Evolutionary conservation across 1,284 basidiomycete species (phyloP).

Genomic region (Cryptococcus neoformans): DNA sequence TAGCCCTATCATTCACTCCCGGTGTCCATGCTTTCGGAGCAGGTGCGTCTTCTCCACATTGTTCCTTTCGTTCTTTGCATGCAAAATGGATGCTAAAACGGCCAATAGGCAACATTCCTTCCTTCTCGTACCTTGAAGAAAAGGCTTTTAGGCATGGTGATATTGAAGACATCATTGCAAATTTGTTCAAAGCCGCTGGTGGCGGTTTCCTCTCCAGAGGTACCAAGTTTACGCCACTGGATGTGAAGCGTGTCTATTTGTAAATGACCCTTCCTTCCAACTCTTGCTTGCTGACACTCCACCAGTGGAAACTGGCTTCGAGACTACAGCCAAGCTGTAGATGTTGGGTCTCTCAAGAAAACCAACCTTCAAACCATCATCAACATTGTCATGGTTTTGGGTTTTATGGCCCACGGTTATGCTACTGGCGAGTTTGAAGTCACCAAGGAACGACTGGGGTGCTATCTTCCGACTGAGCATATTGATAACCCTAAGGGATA

Average conservation of each 20-base stretch:
- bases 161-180: slow-evolving; percentile 57
- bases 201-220: slow-evolving; percentile 64
- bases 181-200: slow-evolving; percentile 61
- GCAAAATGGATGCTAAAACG: neutral
- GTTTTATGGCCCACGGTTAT: slow-evolving; percentile 78
- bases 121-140: slow-evolving; percentile 52
- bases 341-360: slow-evolving; percentile 76
- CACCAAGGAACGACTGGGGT: slow-evolving; percentile 77
- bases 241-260: slow-evolving; percentile 47
- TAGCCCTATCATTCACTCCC: slow-evolving; percentile 9
- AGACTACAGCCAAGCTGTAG: slow-evolving; percentile 75
- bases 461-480: slow-evolving; percentile 84
- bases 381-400: slow-evolving; percentile 83
- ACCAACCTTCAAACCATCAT: slow-evolving; percentile 68
- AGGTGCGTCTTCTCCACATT: slow-evolving; percentile 18
- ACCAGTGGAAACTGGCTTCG: slow-evolving; percentile 57
- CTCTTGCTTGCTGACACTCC: slow-evolving; percentile 51
- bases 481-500: slow-evolving; percentile 83
- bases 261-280: neutral
- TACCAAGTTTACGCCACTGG: slow-evolving; percentile 59
- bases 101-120: slow-evolving; percentile 43
- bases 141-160: slow-evolving; percentile 81
- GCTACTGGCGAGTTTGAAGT: slow-evolving; percentile 76
- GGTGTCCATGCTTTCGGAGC: slow-evolving; percentile 45
- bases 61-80: no score